phyloP scores from a whole-genome alignment of 2,329 filamentous ascomycete species.

The Immersiporthe knoxdaviesiana region DNA sequence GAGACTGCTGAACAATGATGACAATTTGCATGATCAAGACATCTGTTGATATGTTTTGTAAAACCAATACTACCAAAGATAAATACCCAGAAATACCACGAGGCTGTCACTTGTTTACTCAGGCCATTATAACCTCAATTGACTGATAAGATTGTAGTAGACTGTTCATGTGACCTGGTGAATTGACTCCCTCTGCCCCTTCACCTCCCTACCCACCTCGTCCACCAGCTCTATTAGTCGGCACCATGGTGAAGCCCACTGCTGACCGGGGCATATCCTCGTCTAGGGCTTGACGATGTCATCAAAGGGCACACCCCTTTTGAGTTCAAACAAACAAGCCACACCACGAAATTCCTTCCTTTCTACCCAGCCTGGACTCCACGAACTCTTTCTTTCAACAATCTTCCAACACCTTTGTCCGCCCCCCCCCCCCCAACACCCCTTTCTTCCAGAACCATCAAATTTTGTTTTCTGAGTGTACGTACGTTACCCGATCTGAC shows the following conservation, averaged over 20 bases:
- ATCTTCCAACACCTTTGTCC: not conserved
- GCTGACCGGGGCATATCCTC: not conserved
- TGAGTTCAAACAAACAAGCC: not conserved
- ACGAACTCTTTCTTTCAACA: not conserved
- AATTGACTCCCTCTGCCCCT: not conserved
- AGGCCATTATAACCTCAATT: no score
- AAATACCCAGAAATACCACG: no score
- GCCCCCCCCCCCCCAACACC: not conserved
- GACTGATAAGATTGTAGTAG: no score
- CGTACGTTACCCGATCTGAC: not conserved
- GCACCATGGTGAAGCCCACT: not conserved
- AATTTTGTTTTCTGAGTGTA: not conserved
- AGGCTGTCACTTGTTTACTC: no score
- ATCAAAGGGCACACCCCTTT: not conserved
- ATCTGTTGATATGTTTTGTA: no score
- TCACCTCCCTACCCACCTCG: not conserved
- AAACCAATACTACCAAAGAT: no score
- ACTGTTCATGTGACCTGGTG: not conserved
- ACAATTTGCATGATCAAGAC: no score
- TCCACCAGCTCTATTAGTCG: no score
- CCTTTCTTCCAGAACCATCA: not conserved
- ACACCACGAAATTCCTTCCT: not conserved
- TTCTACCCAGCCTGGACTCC: not conserved
- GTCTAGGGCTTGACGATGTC: conserved; percentile 2
- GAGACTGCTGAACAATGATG: no score